Evolutionary conservation across 345 rosid species (phyloP).

Genomic region (Erysimum cheiranthoides): DNA sequence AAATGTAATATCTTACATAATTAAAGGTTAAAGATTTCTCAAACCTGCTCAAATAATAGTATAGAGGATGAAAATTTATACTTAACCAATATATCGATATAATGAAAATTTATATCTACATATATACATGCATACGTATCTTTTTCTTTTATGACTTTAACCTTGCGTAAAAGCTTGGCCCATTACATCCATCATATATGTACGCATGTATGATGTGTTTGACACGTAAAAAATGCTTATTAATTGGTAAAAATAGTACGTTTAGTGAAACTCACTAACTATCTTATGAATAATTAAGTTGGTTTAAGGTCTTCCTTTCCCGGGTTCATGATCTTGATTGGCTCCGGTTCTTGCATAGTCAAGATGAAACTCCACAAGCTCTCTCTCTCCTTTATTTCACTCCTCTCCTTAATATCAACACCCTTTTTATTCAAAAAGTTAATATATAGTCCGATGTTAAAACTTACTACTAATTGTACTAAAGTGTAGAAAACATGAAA

Average conservation of each 20-base stretch:
- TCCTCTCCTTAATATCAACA: not conserved
- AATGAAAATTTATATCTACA: not conserved
- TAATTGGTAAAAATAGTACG: slow-evolving; percentile 1
- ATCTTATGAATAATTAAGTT: not conserved
- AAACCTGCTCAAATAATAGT: too few species aligned
- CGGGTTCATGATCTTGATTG: slow-evolving; percentile 50
- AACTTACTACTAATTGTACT: too few species aligned
- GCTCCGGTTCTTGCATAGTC: slow-evolving; percentile 52
- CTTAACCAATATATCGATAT: slow-evolving; percentile 3
- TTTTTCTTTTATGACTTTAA: slow-evolving; percentile 6
- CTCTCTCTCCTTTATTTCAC: slow-evolving; percentile 35
- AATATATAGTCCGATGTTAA: too few species aligned
- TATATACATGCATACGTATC: slow-evolving; percentile 24
- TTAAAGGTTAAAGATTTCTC: too few species aligned
- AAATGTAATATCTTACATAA: too few species aligned
- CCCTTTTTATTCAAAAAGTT: slow-evolving; percentile 10
- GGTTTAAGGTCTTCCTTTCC: slow-evolving; percentile 47
- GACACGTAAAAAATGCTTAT: not conserved
- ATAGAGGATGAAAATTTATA: too few species aligned
- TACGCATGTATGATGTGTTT: not conserved
- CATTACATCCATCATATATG: slow-evolving; percentile 10
- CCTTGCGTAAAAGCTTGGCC: too few species aligned
- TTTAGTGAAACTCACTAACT: too few species aligned
- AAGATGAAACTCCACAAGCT: slow-evolving; percentile 43
- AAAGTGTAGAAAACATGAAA: too few species aligned